Conservation (phyloP, 106 monocot genomes). For the Gastrodia elata region DNA sequence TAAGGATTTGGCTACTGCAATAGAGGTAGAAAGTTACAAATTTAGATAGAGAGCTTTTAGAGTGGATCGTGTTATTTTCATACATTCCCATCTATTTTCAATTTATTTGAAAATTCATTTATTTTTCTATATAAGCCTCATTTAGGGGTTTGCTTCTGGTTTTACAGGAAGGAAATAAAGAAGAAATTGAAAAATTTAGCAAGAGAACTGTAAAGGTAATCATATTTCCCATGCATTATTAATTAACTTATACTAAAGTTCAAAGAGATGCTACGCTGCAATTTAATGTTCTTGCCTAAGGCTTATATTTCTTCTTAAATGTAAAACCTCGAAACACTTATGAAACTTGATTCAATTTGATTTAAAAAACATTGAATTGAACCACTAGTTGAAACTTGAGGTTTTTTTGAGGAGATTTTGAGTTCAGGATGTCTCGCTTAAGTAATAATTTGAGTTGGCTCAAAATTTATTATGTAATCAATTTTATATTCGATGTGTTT, state of each 20-base stretch:
- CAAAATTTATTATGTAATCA: no score
- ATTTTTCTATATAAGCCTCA: neutral
- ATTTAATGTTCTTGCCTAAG: neutral
- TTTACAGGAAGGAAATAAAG: constrained; percentile 75
- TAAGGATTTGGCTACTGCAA: constrained; percentile 58
- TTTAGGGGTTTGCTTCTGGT: constrained; percentile 5
- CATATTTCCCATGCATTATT: neutral
- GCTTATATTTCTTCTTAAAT: neutral
- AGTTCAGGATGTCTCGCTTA: no score
- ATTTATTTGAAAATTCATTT: neutral
- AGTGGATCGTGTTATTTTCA: neutral
- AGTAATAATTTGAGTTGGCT: no score
- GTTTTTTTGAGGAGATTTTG: no score
- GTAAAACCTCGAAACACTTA: no score
- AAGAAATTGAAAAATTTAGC: constrained; percentile 89
- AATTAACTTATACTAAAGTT: neutral
- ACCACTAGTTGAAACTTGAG: no score
- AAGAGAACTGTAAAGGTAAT: constrained; percentile 94
- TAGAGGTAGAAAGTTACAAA: constrained; percentile 43
- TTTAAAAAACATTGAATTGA: no score
- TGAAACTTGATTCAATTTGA: no score
- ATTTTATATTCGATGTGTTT: no score
- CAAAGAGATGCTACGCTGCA: neutral
- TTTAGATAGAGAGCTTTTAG: neutral
- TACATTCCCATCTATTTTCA: neutral